Conservation (phyloP, 768 basidiomycete species). For the Amanita pallidorosea region DNA sequence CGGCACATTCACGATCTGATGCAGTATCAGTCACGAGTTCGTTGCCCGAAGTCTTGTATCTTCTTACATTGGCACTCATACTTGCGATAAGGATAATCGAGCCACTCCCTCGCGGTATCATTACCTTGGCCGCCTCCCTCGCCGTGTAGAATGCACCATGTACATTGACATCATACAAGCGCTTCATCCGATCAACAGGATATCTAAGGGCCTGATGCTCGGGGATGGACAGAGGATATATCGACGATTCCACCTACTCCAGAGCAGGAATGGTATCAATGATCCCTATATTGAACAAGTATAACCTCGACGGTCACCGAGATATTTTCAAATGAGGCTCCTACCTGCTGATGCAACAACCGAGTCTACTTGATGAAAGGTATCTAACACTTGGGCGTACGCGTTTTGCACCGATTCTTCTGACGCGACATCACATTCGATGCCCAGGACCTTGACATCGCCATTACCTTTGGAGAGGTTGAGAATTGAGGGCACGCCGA, state of each 20-base stretch:
- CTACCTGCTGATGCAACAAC: slow-evolving; percentile 87
- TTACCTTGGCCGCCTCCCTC: slow-evolving; percentile 84
- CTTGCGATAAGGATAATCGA: slow-evolving; percentile 81
- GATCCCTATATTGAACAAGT: slow-evolving; percentile 39
- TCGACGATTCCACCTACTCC: slow-evolving; percentile 38
- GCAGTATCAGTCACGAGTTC: slow-evolving; percentile 5
- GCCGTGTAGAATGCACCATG: slow-evolving; percentile 95
- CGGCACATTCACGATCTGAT: slow-evolving; percentile 79
- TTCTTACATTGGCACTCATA: slow-evolving; percentile 76
- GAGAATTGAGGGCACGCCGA: slow-evolving; percentile 22
- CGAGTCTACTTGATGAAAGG: slow-evolving; percentile 63
- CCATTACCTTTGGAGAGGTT: slow-evolving; percentile 37
- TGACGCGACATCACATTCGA: slow-evolving; percentile 83
- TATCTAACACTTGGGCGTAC: slow-evolving; percentile 53
- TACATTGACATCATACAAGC: slow-evolving; percentile 86
- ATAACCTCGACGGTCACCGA: not conserved
- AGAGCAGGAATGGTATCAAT: slow-evolving; percentile 84
- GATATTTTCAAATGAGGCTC: not conserved
- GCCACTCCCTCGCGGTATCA: slow-evolving; percentile 75
- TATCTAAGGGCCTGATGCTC: slow-evolving; percentile 36
- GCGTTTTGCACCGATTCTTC: slow-evolving; percentile 71
- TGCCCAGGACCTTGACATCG: slow-evolving; percentile 57
- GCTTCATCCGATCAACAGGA: slow-evolving; percentile 75
- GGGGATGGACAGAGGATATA: not conserved
- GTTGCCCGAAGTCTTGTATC: slow-evolving; percentile 6